Conservation (phyloP, 2,329 filamentous ascomycete genomes). For the Monosporascus sp. region DNA sequence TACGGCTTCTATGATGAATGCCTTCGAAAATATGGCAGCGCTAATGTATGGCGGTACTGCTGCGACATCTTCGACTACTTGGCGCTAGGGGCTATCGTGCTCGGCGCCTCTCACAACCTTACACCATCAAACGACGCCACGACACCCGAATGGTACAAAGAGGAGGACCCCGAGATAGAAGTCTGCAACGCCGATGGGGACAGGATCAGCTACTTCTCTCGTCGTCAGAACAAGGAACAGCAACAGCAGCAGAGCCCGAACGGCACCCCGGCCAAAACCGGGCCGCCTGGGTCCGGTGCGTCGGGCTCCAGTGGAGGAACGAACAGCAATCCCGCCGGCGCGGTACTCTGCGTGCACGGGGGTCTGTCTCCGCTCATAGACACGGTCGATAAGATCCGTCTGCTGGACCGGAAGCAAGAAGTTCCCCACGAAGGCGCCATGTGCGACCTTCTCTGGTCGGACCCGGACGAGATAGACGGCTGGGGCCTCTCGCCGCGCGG, state of each 20-base stretch:
- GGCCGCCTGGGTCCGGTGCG: conserved; percentile 74
- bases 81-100: conserved; percentile 79
- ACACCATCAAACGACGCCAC: conserved; percentile 43
- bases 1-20: conserved; percentile 99
- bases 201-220: conserved; percentile 67
- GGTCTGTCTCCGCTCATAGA: conserved; percentile 89
- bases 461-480: conserved; percentile 95
- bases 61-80: conserved; percentile 98
- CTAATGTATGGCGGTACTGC: conserved; percentile 95
- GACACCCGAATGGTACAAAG: conserved; percentile 42
- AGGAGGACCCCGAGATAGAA: conserved; percentile 84
- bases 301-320: conserved; percentile 61
- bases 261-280: conserved; percentile 48
- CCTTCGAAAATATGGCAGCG: conserved; percentile 89
- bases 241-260: conserved; percentile 25
- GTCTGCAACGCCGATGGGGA: conserved; percentile 81
- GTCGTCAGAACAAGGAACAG: conserved; percentile 33
- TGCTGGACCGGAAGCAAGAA: conserved; percentile 95
- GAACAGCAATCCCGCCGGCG: conserved; percentile 67
- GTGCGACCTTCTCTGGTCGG: conserved; percentile 97
- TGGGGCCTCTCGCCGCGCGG: conserved; percentile 94
- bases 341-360: conserved; percentile 92
- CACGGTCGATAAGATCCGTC: conserved; percentile 88
- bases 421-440: conserved; percentile 98
- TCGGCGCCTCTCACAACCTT: conserved; percentile 73